Evolutionary conservation across 2,329 filamentous ascomycete genomes (phyloP).

Genomic region (Apiospora sp.): DNA sequence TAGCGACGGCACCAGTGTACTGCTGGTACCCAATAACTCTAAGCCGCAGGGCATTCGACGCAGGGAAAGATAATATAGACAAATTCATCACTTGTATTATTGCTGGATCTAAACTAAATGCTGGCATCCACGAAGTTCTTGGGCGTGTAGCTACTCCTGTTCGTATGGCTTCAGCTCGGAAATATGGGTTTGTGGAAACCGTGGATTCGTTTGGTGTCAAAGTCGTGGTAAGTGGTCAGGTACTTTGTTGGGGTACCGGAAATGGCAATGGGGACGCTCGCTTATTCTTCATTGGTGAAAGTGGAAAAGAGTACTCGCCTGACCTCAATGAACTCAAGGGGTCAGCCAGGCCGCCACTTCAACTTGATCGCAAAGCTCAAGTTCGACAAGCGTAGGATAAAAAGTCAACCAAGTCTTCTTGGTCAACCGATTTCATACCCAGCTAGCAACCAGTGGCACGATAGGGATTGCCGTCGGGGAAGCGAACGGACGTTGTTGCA

Average conservation of each 20-base stretch:
- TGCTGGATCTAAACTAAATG: neutral
- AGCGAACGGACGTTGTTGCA: neutral
- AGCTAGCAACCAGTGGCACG: slow-evolving; percentile 1
- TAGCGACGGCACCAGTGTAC: too few species aligned
- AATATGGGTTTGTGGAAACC: neutral
- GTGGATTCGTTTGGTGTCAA: neutral
- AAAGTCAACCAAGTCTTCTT: slow-evolving; percentile 19
- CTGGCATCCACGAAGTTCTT: neutral
- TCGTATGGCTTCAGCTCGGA: neutral
- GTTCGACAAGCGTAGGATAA: neutral
- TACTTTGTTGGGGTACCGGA: neutral
- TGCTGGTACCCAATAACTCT: neutral
- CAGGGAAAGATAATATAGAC: neutral
- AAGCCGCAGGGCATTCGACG: neutral
- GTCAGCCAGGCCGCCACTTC: neutral
- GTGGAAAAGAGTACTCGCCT: neutral
- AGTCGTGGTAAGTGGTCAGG: neutral
- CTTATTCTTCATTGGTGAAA: neutral
- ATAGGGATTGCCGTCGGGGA: neutral
- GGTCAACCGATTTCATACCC: neutral
- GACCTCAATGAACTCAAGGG: slow-evolving; percentile 10
- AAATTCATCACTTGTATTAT: neutral
- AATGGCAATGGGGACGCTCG: neutral
- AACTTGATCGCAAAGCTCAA: slow-evolving; percentile 1
- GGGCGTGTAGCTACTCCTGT: too few species aligned